Conservation (phyloP, 2,329 filamentous ascomycete genomes). For the Colletotrichum filicis region DNA sequence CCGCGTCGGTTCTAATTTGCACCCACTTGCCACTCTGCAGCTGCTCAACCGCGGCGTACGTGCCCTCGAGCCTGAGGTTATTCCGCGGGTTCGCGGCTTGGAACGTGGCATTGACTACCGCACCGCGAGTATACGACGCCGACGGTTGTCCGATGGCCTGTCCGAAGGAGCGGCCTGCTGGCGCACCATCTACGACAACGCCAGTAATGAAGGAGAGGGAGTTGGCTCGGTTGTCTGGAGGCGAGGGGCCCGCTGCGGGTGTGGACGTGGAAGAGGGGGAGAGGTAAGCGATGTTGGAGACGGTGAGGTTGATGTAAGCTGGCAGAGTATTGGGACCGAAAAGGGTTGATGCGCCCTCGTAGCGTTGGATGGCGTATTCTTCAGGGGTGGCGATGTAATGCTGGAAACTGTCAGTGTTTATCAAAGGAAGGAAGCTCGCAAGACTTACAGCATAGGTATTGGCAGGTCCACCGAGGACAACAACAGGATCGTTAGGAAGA, state of each 20-base stretch:
- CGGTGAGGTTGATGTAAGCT: constrained; percentile 87
- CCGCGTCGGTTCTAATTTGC: constrained; percentile 75
- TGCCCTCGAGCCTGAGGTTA: constrained; percentile 81
- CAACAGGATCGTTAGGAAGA: constrained; percentile 68
- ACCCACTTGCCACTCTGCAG: constrained; percentile 66
- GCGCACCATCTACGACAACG: constrained; percentile 79
- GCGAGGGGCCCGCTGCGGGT: constrained; percentile 66
- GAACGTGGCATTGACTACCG: constrained; percentile 75
- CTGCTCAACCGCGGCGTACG: constrained; percentile 81
- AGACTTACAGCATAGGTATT: constrained; percentile 78
- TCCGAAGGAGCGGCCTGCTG: constrained; percentile 77
- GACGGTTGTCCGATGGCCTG: constrained; percentile 67
- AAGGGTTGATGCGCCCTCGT: constrained; percentile 94
- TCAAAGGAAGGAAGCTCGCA: neutral
- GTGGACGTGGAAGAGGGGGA: constrained; percentile 56
- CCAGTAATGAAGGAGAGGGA: constrained; percentile 83
- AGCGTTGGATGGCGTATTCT: constrained; percentile 86
- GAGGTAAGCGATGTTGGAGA: constrained; percentile 77
- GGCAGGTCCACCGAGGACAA: constrained; percentile 87
- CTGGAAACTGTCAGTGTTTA: neutral
- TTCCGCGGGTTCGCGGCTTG: constrained; percentile 92
- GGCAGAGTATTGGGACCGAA: constrained; percentile 85
- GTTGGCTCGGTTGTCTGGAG: constrained; percentile 82
- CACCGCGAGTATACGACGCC: constrained; percentile 68
- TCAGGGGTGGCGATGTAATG: constrained; percentile 84